phyloP scores from a whole-genome alignment of 2,329 filamentous ascomycete species.

The Penicillium brasilianum region DNA sequence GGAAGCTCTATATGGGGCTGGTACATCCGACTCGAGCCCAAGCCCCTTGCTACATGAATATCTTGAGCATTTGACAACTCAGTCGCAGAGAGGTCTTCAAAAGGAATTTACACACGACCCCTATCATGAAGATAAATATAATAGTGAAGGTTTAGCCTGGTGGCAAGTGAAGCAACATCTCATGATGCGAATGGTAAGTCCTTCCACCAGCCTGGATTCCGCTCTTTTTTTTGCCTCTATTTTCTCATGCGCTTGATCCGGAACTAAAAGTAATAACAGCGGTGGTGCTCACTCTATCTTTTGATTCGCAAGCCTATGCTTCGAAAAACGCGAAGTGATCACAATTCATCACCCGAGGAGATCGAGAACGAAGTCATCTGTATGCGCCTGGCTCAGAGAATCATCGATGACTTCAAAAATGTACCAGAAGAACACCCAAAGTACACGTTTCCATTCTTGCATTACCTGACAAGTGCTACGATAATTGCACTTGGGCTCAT shows the following conservation, averaged over 20 bases:
- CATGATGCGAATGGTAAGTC: neutral
- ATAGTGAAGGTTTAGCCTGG: neutral
- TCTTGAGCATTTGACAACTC: neutral
- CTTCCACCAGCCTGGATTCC: neutral
- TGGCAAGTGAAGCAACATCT: neutral
- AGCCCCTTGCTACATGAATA: neutral
- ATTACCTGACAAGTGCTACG: slow-evolving; percentile 27
- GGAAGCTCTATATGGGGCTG: neutral
- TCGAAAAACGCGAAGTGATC: neutral
- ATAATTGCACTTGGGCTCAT: slow-evolving; percentile 30
- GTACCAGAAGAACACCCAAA: slow-evolving; percentile 27
- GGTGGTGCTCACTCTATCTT: neutral
- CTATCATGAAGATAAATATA: neutral
- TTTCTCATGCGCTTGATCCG: neutral
- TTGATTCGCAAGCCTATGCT: neutral
- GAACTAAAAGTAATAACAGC: neutral
- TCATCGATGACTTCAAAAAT: slow-evolving; percentile 27
- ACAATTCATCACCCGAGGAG: neutral
- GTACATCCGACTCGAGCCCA: neutral
- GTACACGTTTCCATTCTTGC: slow-evolving; percentile 32
- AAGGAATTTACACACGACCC: neutral
- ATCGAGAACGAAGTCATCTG: slow-evolving; percentile 30
- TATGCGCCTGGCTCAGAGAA: slow-evolving; percentile 24
- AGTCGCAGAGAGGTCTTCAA: neutral
- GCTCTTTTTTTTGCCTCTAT: neutral